phyloP scores from a whole-genome alignment of 331 rosid species.

The Arachis monticola region DNA sequence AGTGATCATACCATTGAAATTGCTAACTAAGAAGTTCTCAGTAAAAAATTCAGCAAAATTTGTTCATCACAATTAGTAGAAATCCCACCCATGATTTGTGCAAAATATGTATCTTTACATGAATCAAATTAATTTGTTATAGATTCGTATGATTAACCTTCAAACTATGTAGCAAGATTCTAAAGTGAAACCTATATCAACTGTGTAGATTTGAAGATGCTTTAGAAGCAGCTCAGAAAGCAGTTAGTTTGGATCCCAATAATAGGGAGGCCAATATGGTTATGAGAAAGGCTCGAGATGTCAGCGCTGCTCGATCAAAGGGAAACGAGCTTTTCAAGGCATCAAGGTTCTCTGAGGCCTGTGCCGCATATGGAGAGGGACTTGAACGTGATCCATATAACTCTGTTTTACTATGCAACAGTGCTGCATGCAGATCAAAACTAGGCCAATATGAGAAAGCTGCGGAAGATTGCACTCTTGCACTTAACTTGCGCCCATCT shows the following conservation, averaged over 20 bases:
- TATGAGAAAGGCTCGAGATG: slow-evolving; percentile 51
- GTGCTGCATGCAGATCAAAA: slow-evolving; percentile 77
- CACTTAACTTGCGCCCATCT: slow-evolving; percentile 69
- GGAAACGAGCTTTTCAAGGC: slow-evolving; percentile 79
- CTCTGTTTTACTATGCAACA: slow-evolving; percentile 69
- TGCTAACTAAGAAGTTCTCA: too few relatives aligned
- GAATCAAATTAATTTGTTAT: too few relatives aligned
- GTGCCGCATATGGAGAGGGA: slow-evolving; percentile 73
- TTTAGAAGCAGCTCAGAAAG: slow-evolving; percentile 59
- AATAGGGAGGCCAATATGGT: slow-evolving; percentile 56
- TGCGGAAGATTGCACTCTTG: slow-evolving; percentile 66
- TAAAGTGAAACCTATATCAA: background rate
- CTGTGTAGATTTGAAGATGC: background rate
- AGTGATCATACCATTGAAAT: too few relatives aligned
- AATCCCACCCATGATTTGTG: too few relatives aligned
- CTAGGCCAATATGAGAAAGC: slow-evolving; percentile 64
- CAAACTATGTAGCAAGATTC: too few relatives aligned
- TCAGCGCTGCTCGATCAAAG: slow-evolving; percentile 59
- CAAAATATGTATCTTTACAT: too few relatives aligned
- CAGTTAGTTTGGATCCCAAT: slow-evolving; percentile 62
- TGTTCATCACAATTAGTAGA: too few relatives aligned
- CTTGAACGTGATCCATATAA: slow-evolving; percentile 69
- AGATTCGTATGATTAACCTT: too few relatives aligned
- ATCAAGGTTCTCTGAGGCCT: slow-evolving; percentile 67
- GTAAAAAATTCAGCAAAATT: too few relatives aligned